Evolutionary conservation across 169 alveolate genomes (phyloP).

Genomic region (Perkinsus olseni): DNA sequence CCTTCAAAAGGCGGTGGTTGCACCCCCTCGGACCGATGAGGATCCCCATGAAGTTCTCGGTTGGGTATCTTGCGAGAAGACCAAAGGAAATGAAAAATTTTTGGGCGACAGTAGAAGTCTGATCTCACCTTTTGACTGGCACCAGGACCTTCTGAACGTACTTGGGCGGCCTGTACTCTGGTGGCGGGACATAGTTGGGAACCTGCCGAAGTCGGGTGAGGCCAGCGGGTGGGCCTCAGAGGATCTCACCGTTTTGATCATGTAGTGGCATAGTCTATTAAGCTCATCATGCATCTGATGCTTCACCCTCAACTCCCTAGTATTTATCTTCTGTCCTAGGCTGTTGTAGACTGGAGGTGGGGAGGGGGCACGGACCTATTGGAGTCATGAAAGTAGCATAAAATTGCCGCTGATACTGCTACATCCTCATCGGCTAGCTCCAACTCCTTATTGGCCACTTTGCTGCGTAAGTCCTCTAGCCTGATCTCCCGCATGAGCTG

Average conservation of each 20-base stretch:
- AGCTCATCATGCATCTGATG: conserved; percentile 68
- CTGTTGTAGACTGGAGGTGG: conserved; percentile 77
- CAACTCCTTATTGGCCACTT: conserved; percentile 60
- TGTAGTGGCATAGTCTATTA: conserved; percentile 59
- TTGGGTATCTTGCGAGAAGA: conserved; percentile 45
- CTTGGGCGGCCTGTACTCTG: conserved; percentile 66
- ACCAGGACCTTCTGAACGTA: conserved; percentile 58
- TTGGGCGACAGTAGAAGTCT: too few species aligned
- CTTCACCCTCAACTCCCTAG: conserved; percentile 64
- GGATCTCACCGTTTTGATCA: conserved; percentile 57
- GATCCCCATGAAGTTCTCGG: conserved; percentile 78
- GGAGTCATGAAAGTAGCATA: not conserved
- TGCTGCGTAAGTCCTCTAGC: conserved; percentile 62
- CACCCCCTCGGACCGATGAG: conserved; percentile 84
- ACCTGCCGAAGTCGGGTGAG: not conserved
- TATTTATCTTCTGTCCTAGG: conserved; percentile 67
- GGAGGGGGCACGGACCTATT: conserved; percentile 52
- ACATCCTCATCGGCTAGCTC: conserved; percentile 70
- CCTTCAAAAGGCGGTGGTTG: conserved; percentile 44
- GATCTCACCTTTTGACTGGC: conserved; percentile 31
- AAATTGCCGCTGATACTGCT: not conserved
- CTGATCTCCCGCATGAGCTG: conserved; percentile 69
- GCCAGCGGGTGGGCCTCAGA: conserved; percentile 1
- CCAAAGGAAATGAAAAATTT: too few species aligned
- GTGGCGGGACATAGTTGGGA: conserved; percentile 46